Evolutionary conservation across 192 early-diverging fungal species (phyloP).

Genomic region (Backusella mclennaniae): DNA sequence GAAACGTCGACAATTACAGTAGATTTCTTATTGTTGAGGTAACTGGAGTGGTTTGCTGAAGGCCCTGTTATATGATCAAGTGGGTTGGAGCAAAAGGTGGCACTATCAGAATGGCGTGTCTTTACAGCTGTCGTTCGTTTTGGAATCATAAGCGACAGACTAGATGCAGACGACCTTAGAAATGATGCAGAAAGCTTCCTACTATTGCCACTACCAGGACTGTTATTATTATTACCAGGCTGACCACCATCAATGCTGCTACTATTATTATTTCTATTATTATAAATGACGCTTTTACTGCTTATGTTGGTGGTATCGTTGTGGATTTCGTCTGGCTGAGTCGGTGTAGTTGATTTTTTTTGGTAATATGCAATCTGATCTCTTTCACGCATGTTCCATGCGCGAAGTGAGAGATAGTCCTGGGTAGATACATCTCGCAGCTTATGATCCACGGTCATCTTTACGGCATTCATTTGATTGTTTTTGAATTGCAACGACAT

Average conservation of each 20-base stretch:
- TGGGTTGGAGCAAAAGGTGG: neutral
- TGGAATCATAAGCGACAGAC: conserved; percentile 14
- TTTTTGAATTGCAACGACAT: conserved; percentile 28
- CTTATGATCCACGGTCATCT: conserved; percentile 26
- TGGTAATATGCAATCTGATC: conserved; percentile 8
- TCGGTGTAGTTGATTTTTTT: neutral
- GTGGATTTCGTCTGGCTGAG: neutral
- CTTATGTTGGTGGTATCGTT: neutral
- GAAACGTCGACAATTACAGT: too few relatives aligned
- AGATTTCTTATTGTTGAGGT: neutral
- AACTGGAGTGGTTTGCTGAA: neutral
- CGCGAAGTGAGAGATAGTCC: conserved; percentile 24
- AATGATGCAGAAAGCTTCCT: neutral
- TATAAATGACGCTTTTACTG: neutral
- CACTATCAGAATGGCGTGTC: neutral
- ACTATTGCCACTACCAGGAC: neutral
- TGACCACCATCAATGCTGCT: neutral
- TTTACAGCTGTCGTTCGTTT: neutral
- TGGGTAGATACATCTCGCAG: conserved; percentile 30
- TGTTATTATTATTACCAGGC: neutral
- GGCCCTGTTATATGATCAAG: neutral
- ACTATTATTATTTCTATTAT: neutral
- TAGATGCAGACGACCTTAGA: conserved; percentile 20
- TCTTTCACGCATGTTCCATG: conserved; percentile 22
- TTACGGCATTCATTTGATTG: conserved; percentile 24